Base-by-base conservation (phyloP, 2,329 filamentous ascomycete species). In the Monosporascus sp. region DNA sequence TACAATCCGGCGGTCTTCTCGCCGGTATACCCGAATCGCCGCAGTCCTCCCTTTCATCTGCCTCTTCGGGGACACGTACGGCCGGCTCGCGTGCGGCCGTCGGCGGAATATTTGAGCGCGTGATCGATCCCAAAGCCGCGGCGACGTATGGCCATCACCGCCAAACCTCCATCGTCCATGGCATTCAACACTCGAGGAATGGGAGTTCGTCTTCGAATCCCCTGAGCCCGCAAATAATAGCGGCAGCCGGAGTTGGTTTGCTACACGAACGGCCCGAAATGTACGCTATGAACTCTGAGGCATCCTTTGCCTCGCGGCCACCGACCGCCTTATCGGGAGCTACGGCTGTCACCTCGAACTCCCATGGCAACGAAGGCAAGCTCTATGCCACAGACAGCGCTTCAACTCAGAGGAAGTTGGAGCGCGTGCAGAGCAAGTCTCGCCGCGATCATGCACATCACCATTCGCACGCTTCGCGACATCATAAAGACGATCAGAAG, bases 111-210 rank as follows among this genome's bases (percentile, higher is more conserved):
- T 69, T 77, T 54, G 80, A 83, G 62, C 76, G 80, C 60, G 66
- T 75, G n/a, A 70, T 78, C 55, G 82, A 85, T 60, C 76, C 74
- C 48, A 85, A 84, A 65, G 71, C 72, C 44, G 73, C 72, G 35
- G 73, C 73, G 36, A 65, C 76, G 24, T 85, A 97, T 77, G 90
- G 89, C 55, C 92, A 99, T 70, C 91, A 97, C 73, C 87, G 94
- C 52, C 91, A 99, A 74, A 96, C 93, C 1, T 97, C 93, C 48
- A 97, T 97, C 63, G 92, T 97, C 53, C 90, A 97, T 83, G 93
- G 94, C 65, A 86, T 96, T 61, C 92, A 96, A 70, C 94, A 99
- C 82, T 83, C 83, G 63, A 80, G 93, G 72, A 96, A 95, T 80
- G 88, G 91, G 63, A 91, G 89, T 68, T 84, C 88, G 53, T 83